These are phyloP conservation scores for Dryas drummondii DNA, from an alignment of 306 rosid species.

Conservation along the genomic window DNA sequence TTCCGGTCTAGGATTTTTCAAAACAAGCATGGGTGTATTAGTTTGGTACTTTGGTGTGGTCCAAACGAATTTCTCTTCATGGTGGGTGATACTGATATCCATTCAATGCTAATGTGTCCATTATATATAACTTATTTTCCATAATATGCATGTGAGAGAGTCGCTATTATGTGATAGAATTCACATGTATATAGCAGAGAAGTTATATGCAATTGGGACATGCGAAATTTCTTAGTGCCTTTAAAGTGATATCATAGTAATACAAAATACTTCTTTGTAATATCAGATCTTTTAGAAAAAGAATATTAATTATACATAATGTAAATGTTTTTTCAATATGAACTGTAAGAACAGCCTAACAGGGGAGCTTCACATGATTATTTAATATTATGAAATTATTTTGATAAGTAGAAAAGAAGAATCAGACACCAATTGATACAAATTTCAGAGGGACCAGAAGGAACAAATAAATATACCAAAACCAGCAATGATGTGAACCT, in stretches of 20 bases:
- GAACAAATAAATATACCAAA: not conserved
- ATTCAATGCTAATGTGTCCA: conserved; percentile 6
- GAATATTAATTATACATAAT: too few relatives aligned
- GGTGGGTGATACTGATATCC: not conserved
- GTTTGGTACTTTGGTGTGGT: not conserved
- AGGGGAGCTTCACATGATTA: too few relatives aligned
- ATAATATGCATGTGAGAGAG: not conserved
- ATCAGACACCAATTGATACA: not conserved
- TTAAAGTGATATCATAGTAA: too few relatives aligned
- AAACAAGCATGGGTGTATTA: not conserved
- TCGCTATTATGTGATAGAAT: too few relatives aligned
- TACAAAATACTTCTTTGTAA: too few relatives aligned
- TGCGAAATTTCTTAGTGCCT: too few relatives aligned
- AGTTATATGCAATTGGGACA: too few relatives aligned
- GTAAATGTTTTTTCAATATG: too few relatives aligned
- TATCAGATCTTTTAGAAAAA: too few relatives aligned
- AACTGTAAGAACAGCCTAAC: too few relatives aligned
- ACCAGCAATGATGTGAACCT: conserved; percentile 22
- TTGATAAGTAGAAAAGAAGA: not conserved
- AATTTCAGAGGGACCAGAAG: not conserved
- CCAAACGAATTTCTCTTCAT: not conserved
- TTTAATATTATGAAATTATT: too few relatives aligned
- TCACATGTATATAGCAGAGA: too few relatives aligned
- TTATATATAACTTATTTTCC: not conserved
- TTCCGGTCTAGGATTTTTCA: not conserved